Evolutionary conservation across 129 eudicot genomes (phyloP), one percentile per base, ranked within the genome.

Genomic region (Dittrichia graveolens): DNA sequence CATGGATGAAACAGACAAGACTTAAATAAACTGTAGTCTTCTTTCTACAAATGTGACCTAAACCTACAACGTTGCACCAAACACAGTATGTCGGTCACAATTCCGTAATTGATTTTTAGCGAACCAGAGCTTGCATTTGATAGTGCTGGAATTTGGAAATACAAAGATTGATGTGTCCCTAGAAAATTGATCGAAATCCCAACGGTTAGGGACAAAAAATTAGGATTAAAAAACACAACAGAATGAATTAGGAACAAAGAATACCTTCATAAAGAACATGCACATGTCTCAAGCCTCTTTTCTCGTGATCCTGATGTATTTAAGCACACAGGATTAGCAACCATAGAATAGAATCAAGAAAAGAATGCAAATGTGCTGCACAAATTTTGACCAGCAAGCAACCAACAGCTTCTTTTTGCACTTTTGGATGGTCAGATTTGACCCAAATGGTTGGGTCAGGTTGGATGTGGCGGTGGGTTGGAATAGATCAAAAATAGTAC

Each of bases 241-340:
- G 3, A 7, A 46, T 19, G 5, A 55, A 19, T 55, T 60, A 59
- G 4, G 69, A 73, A 34, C 74, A 56, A 55, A 34, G 16, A 68
- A 66, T 75, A 76, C 75, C 80, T 76, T 75, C 53, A 37, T 54
- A 56, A 55, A 66, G 14, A 31, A 73, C 60, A 41, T 11, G 19
- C 71, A 56, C 67, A 19, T 8, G 43, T 52, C 82, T 89, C 80
- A 93, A 65, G 98, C 96, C 79, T 93, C 96, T 82, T 93, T 93
- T 80, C 98, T 85, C 67, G 98, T 89, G 74, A 93, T 85, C 90
- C 98, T 93, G 92, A 49, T 50, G 80, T 73, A 75, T 31, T 35
- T 9, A 61, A 53, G 58, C 58, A 37, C 58, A 37, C 52, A 34
- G 6, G 6, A 45, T 71, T 53, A 78, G 53, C 52, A 61, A 2